A percentile compares a stretch with the other conserved stretches of the same genome.
Conservation (phyloP, 495 filamentous ascomycete species). For the Podospora pseudopauciseta region DNA sequence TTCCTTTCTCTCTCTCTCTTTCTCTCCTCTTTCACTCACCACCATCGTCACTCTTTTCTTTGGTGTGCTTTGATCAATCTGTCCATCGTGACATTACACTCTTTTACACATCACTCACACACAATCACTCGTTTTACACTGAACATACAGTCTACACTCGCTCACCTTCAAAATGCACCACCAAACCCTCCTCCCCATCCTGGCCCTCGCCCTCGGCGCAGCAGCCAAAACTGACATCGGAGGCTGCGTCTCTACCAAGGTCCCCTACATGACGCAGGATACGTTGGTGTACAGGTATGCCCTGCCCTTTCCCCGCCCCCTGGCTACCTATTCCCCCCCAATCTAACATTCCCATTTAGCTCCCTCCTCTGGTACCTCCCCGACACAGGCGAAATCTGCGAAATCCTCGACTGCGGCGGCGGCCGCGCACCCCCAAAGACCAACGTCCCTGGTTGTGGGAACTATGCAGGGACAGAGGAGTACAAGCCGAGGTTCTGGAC, state of each 20-base stretch:
- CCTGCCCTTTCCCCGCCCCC: too few species aligned
- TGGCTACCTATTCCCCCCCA: too few species aligned
- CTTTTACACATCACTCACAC: neutral
- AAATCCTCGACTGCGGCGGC: slow-evolving; percentile 58
- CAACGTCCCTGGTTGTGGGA: slow-evolving; percentile 53
- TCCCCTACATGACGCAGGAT: slow-evolving; percentile 14
- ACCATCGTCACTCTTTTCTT: slow-evolving; percentile 1
- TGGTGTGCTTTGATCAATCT: neutral
- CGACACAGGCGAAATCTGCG: slow-evolving; percentile 54
- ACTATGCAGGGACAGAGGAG: slow-evolving; percentile 55
- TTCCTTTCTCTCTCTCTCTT: neutral
- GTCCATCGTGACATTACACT: neutral
- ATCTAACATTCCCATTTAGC: neutral
- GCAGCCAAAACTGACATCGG: slow-evolving; percentile 45
- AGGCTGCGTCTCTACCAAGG: slow-evolving; percentile 39
- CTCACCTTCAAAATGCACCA: slow-evolving; percentile 11
- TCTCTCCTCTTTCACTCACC: slow-evolving; percentile 1
- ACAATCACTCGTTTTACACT: slow-evolving; percentile 7
- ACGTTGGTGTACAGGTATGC: slow-evolving; percentile 13
- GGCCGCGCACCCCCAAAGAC: slow-evolving; percentile 58
- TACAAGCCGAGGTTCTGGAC: slow-evolving; percentile 49
- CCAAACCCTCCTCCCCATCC: slow-evolving; percentile 21
- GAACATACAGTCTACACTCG: neutral
- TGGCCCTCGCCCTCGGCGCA: slow-evolving; percentile 24
- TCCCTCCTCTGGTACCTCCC: slow-evolving; percentile 45